Evolutionary conservation across 257 asterid species (phyloP).

Genomic region (Leonotis leonurus): DNA sequence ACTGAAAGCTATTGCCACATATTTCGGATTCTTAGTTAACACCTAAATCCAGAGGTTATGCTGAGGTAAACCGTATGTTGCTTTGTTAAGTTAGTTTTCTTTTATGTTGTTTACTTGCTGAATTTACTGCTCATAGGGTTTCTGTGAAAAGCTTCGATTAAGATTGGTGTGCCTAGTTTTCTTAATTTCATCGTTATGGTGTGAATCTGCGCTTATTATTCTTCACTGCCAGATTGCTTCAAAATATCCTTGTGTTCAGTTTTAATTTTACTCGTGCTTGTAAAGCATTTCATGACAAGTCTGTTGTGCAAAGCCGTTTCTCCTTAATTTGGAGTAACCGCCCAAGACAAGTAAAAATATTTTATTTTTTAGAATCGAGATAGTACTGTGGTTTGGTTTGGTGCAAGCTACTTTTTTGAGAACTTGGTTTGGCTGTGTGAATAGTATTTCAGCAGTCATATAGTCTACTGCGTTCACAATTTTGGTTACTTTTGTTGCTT

Average conservation of each 20-base stretch:
- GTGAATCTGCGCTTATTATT: background rate
- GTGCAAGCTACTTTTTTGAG: background rate
- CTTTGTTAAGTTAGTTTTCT: background rate
- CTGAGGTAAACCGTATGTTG: slow-evolving; percentile 6
- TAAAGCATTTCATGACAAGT: background rate
- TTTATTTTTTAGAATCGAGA: background rate
- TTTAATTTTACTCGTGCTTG: background rate
- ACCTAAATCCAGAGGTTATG: background rate
- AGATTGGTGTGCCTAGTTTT: background rate
- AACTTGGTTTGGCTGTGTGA: background rate
- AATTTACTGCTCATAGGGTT: slow-evolving; percentile 3
- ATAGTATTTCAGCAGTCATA: background rate
- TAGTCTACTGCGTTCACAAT: background rate
- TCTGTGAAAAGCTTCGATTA: background rate
- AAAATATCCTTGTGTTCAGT: background rate
- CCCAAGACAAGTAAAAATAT: background rate
- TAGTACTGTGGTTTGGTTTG: background rate
- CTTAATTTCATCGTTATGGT: background rate
- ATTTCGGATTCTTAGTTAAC: background rate
- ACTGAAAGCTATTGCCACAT: background rate
- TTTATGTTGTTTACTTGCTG: background rate
- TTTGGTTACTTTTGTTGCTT: background rate
- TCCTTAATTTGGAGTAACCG: background rate
- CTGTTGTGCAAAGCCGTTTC: background rate
- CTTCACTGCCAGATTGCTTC: background rate